Evolutionary conservation across 225 moss, liverwort and hornwort species (phyloP), one percentile per base, ranked within the genome.

Genomic region (Bryum argenteum): DNA sequence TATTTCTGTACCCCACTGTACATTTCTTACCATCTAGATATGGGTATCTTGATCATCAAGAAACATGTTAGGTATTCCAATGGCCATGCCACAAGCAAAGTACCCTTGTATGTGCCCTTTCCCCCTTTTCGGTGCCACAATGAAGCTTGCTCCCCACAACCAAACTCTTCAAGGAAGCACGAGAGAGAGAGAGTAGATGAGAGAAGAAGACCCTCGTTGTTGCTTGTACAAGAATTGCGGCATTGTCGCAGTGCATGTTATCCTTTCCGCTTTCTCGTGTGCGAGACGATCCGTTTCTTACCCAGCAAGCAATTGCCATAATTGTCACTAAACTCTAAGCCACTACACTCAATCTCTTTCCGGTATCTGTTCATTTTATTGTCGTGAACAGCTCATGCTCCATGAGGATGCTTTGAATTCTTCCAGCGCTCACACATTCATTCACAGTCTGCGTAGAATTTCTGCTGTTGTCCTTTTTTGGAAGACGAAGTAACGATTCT

Each of bases 101-200:
- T 24, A 0, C 7, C 48, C 60, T 65, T 65, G 39, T 38, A n/a
- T 38, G 70, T 70, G 75, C 23, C 80, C 60, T 59, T 80, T 71
- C 75, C 70, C 21, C 63, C 43, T 71, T 61, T 59, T 59, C 53
- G 5, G 5, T 33, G 33, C 33, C 43, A 72, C 72, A 61, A 47
- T 14, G 43, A 20, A 23, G 8, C 18, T 58, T 58, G 28, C 40
- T 26, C 20, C n/a, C 33, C 39, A 9, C 11, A 28, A 4, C 14
- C 21, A 9, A 69, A 65, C 53, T 53, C n/a, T 54, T 33, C 33
- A 33, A 44, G n/a, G n/a, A n/a, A n/a, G 45, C 45, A 38, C 64
- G 41, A 19, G 26, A 65, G 26, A 26, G 26, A n/a, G 26, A 26
- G 33, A 33, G n/a, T n/a, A n/a, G n/a, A n/a, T n/a, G n/a, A n/a